Percentiles rank a stretch among this genome's conserved stretches.
Conservation (phyloP, 192 early-diverging fungal species). For the Backusella circina region DNA sequence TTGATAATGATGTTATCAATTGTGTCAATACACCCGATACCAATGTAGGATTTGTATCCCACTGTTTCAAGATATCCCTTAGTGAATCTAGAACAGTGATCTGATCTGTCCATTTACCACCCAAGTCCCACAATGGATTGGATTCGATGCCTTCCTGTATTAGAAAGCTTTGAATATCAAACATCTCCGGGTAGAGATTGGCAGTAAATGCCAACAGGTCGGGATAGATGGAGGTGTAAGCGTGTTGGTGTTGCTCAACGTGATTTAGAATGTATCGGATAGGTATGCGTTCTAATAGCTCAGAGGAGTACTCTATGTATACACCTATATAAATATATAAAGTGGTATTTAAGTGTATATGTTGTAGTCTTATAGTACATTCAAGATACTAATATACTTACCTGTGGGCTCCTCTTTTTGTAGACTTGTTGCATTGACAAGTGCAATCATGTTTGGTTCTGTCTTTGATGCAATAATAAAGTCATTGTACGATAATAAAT, state of each 20-base stretch:
- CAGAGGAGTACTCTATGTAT: constrained; percentile 26
- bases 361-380: no score
- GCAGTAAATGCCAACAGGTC: constrained; percentile 32
- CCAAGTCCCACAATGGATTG: neutral
- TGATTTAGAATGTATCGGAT: constrained; percentile 27
- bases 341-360: neutral
- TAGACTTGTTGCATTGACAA: neutral
- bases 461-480: constrained; percentile 12
- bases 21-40: constrained; percentile 4
- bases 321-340: neutral
- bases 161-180: constrained; percentile 35
- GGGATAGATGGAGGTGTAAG: constrained; percentile 34
- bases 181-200: constrained; percentile 35
- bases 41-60: neutral
- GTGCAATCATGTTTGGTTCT: constrained; percentile 13
- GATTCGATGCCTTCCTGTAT: constrained; percentile 20
- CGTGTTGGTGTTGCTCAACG: constrained; percentile 22
- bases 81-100: neutral
- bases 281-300: constrained; percentile 23
- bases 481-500: constrained; percentile 33
- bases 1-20: constrained; percentile 10
- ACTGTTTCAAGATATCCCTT: neutral
- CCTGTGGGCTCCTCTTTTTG: neutral
- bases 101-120: neutral
- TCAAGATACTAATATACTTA: neutral